Conservation (phyloP, 1,139 yeast species). For the Taphrina communis region DNA sequence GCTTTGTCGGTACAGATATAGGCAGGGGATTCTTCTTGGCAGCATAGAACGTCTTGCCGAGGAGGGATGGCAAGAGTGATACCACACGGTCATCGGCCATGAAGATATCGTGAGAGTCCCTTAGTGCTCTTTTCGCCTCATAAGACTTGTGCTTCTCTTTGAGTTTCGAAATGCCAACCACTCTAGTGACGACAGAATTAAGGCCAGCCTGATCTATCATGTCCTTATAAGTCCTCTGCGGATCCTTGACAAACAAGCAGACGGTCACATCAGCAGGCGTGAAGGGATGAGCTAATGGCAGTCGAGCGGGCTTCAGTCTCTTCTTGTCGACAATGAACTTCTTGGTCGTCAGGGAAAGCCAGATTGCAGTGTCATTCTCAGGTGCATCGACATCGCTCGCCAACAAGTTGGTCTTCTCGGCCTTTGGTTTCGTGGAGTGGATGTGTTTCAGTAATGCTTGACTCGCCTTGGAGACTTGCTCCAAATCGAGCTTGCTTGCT, state of each 20-base stretch:
- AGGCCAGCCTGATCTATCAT: slow-evolving; percentile 59
- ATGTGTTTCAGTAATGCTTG: slow-evolving; percentile 39
- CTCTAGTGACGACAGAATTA: slow-evolving; percentile 50
- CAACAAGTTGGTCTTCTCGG: slow-evolving; percentile 21
- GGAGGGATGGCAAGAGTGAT: slow-evolving; percentile 76
- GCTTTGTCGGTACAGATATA: slow-evolving; percentile 57
- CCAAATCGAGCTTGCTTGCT: slow-evolving; percentile 27
- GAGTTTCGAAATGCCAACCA: slow-evolving; percentile 55
- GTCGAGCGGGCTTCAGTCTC: slow-evolving; percentile 72
- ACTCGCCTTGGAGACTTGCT: slow-evolving; percentile 26
- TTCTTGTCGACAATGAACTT: slow-evolving; percentile 68
- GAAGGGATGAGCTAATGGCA: slow-evolving; percentile 49
- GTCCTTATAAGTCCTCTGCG: slow-evolving; percentile 64
- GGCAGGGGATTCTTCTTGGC: slow-evolving; percentile 74
- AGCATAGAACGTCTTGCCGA: slow-evolving; percentile 79
- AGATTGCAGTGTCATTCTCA: slow-evolving; percentile 49
- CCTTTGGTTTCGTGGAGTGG: slow-evolving; percentile 18
- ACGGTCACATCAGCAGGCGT: slow-evolving; percentile 18
- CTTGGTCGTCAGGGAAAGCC: slow-evolving; percentile 67
- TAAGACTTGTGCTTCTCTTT: slow-evolving; percentile 56
- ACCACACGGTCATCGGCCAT: slow-evolving; percentile 82
- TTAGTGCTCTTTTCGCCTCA: slow-evolving; percentile 55
- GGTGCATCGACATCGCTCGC: slow-evolving; percentile 37
- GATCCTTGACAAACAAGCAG: slow-evolving; percentile 77
- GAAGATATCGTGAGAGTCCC: slow-evolving; percentile 64